A percentile compares a stretch with the other conserved stretches of the same genome.
These are phyloP conservation scores for Schizonepeta tenuifolia DNA, from an alignment of 257 asterid genomes.

Conservation along the genomic window DNA sequence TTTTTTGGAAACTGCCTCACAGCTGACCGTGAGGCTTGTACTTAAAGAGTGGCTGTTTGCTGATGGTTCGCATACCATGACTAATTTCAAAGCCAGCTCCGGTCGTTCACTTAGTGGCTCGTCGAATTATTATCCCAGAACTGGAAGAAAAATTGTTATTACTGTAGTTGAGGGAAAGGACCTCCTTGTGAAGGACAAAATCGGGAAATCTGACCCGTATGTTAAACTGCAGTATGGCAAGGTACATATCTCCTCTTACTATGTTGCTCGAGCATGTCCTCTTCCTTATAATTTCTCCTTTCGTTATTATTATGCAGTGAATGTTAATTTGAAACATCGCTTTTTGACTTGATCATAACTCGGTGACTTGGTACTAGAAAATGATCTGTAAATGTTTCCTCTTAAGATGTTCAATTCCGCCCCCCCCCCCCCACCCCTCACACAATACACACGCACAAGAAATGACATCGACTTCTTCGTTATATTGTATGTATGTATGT, in stretches of 20 bases:
- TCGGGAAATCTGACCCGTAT: conserved; percentile 78
- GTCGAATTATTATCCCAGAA: conserved; percentile 52
- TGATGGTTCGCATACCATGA: conserved; percentile 75
- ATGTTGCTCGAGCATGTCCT: background rate
- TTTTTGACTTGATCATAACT: background rate
- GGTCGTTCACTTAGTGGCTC: conserved; percentile 52
- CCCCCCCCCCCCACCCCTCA: background rate
- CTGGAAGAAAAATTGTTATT: conserved; percentile 77
- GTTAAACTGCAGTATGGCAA: conserved; percentile 89
- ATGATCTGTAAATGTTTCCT: too few relatives aligned
- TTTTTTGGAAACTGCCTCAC: conserved; percentile 42
- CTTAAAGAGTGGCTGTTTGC: conserved; percentile 97
- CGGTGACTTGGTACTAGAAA: background rate
- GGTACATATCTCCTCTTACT: conserved; percentile 48
- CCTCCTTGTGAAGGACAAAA: conserved; percentile 71
- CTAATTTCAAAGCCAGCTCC: conserved; percentile 46
- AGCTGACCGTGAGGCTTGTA: conserved; percentile 81
- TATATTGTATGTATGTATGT: background rate
- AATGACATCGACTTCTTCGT: background rate
- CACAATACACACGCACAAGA: background rate
- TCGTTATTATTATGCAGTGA: background rate
- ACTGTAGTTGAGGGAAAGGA: conserved; percentile 85
- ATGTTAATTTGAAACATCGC: background rate
- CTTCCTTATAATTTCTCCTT: background rate
- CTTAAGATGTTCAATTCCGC: background rate